Base-by-base conservation (phyloP, 331 rosid genomes). In the Phaseolus coccineus region DNA sequence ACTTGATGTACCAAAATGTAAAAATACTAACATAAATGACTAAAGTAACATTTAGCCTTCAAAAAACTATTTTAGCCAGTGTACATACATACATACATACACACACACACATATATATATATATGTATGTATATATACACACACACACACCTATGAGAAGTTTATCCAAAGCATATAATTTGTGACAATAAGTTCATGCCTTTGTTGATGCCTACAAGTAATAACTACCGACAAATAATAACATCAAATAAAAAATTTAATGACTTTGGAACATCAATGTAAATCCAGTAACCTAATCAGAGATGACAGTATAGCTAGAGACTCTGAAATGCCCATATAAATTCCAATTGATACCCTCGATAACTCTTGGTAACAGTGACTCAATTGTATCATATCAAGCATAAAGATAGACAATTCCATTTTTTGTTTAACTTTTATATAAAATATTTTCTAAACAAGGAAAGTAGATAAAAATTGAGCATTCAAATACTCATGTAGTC, bases 121-220 rank as follows among this genome's bases (percentile, higher is more conserved):
- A 50, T 27, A 50, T 39, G 8, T 24, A 22, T 22, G 30, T 37
- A 63, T 33, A 72, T 62, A 71, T 13, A 15, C 25, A 55, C 24
- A 24, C 16, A 59, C 46, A 56, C 67, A 68, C 24, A 58, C 47
- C 30, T 53, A 8, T 55, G 15, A 19, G 31, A 53, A 70, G 77
- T 71, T 69, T 28, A 44, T 57, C 55, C 35, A 27, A 47, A 68
- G 12, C 79, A 66, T 56, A 30, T 35, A 64, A 73, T n/a, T 16
- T 35, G 37, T 33, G 37, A 33, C 37, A 33, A 33, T 33, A 33
- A 33, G 4, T 33, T 33, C 5, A 33, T 3, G 37, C 0, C 37
- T 33, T 33, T 33, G 40, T 35, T 35, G 40, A 6, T 35, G 40
- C 40, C 40, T 5, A 35, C 5, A 4, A 33, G 1, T 35, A 35